phyloP scores from a whole-genome alignment of 768 basidiomycete genomes.

The Grammothele lineata region DNA sequence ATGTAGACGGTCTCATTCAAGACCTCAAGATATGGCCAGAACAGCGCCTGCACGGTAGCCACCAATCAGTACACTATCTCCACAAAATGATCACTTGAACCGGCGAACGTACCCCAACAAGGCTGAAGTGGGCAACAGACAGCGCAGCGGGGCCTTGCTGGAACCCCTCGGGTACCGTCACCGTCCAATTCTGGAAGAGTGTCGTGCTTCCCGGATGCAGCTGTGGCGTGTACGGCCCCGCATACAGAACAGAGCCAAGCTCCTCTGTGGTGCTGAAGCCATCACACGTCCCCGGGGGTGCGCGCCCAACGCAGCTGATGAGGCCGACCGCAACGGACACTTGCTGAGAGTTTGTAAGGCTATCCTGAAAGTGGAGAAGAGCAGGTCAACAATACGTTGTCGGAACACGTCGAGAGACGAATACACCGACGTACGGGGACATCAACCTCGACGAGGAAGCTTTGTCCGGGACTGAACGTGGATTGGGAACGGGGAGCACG shows the following conservation, averaged over 20 bases:
- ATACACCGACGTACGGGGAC: background rate
- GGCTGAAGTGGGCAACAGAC: constrained; percentile 16
- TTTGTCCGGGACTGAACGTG: constrained; percentile 1
- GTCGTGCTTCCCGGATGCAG: constrained; percentile 1
- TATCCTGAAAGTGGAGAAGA: constrained; percentile 14
- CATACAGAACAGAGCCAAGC: constrained; percentile 29
- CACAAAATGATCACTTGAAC: background rate
- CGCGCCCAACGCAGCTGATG: constrained; percentile 17
- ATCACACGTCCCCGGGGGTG: constrained; percentile 12
- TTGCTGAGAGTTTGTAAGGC: constrained; percentile 27
- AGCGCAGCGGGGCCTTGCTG: constrained; percentile 12
- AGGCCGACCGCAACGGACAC: constrained; percentile 31
- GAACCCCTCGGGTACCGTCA: constrained; percentile 19
- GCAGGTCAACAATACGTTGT: background rate
- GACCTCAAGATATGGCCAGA: constrained; percentile 5
- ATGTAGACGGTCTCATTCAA: constrained; percentile 9
- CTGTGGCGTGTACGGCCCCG: constrained; percentile 25
- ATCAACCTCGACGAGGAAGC: constrained; percentile 8
- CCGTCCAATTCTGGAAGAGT: constrained; percentile 23
- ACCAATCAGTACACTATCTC: background rate
- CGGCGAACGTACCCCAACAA: constrained; percentile 19
- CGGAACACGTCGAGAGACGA: background rate
- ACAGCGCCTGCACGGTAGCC: background rate
- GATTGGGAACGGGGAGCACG: background rate
- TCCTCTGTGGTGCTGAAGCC: constrained; percentile 10